Base-by-base conservation (phyloP, 148 eudicot species). In the Silene uniflora region DNA sequence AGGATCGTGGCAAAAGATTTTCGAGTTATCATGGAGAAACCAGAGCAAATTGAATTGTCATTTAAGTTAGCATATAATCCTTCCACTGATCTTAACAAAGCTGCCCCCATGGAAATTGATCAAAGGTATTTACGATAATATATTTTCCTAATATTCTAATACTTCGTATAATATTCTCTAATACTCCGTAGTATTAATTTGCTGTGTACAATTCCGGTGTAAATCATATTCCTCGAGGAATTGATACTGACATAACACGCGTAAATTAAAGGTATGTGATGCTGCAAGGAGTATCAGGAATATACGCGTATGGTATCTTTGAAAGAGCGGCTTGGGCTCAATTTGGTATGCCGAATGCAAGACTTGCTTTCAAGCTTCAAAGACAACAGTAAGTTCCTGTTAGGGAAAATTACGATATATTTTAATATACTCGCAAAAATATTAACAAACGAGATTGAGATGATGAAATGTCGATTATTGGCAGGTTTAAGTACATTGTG, bases 11-110 rank as follows among this genome's bases (percentile, higher is more conserved):
- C 77, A 17, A 76, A 86, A 75, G 82, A 60, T 18, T 91, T 85
- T 70, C 76, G 80, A 6, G 85, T 93, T 12, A 81, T 91, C 16
- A 64, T 65, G 9, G 83, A 87, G 42, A 83, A 74, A 75, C 83
- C 85, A 39, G 81, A 90, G 21, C 93, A 87, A 75, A 67, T 92
- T 5, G 98, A 95, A 77, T 44, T 95, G 63, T 95, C 98, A 6
- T 95, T 95, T 69, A 75, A 77, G n/a, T 83, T 85, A 69, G 65
- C 80, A 3, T 90, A 86, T 81, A 49, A 90, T 73, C 52, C 79
- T 16, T 64, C 84, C 5, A 66, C 58, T 0, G 83, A 86, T 23
- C 64, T 62, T 10, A 70, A 63, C 3, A 74, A 67, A 6, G 29
- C 61, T 54, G 83, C 79, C 22, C 96, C 98, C 0, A 69, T 94